Evolutionary conservation across 2,329 filamentous ascomycete species (phyloP).

Genomic region (Proliferodiscus dingleyae): DNA sequence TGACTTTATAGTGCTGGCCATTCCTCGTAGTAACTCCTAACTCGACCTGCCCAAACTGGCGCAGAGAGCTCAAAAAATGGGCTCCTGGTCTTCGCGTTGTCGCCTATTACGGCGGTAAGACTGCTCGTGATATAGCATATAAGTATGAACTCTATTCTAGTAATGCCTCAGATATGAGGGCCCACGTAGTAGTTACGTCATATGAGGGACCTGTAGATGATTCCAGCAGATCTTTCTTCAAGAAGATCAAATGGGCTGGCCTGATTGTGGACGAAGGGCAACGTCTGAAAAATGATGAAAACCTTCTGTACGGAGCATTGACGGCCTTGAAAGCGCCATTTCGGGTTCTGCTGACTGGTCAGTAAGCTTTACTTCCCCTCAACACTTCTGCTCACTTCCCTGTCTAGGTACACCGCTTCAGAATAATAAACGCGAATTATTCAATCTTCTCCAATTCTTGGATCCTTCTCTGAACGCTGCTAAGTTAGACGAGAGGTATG

Average conservation of each 20-base stretch:
- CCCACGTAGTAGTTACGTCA: constrained; percentile 90
- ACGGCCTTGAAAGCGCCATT: constrained; percentile 72
- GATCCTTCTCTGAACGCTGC: constrained; percentile 67
- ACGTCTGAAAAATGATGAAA: constrained; percentile 88
- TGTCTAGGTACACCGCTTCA: constrained; percentile 70
- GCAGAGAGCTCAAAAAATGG: constrained; percentile 93
- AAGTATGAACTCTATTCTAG: constrained; percentile 80
- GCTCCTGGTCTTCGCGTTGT: constrained; percentile 80
- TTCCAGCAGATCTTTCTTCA: constrained; percentile 60
- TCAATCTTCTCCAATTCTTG: constrained; percentile 94
- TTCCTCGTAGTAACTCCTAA: constrained; percentile 94
- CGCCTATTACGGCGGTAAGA: constrained; percentile 79
- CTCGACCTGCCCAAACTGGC: constrained; percentile 95
- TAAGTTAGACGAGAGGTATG: constrained; percentile 68
- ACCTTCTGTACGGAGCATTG: constrained; percentile 71
- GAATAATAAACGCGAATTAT: constrained; percentile 91
- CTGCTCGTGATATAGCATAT: constrained; percentile 70
- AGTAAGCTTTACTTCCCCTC: neutral
- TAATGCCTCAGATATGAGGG: constrained; percentile 63
- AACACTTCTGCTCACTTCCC: constrained; percentile 16
- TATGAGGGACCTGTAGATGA: constrained; percentile 84
- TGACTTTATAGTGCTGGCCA: constrained; percentile 70
- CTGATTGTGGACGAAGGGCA: constrained; percentile 94
- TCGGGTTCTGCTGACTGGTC: constrained; percentile 74
- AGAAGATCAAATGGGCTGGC: constrained; percentile 73